Percentiles rank a stretch among this genome's conserved stretches.
phyloP scores from a whole-genome alignment of 2,329 filamentous ascomycete genomes.

The Microdochium nivale region DNA sequence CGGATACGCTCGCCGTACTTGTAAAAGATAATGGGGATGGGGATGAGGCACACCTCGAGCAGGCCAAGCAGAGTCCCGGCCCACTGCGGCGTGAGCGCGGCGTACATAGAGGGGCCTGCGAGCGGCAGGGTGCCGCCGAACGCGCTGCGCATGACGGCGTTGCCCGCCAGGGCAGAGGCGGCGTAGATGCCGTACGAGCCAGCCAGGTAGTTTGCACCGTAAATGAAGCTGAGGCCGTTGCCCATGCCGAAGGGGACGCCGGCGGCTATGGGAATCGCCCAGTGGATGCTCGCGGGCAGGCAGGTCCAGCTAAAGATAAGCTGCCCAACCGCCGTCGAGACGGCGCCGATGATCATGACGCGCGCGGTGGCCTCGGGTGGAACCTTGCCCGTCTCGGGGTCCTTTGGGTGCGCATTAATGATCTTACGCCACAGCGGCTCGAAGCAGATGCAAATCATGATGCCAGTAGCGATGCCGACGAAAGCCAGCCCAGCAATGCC shows the following conservation, averaged over 20 bases:
- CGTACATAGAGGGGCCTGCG: slow-evolving; percentile 66
- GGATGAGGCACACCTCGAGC: slow-evolving; percentile 64
- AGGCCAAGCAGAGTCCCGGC: slow-evolving; percentile 67
- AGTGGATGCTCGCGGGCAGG: slow-evolving; percentile 67
- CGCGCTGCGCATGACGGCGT: slow-evolving; percentile 63
- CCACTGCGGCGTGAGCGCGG: slow-evolving; percentile 64
- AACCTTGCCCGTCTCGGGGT: slow-evolving; percentile 65
- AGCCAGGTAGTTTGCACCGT: slow-evolving; percentile 72
- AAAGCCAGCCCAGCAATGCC: slow-evolving; percentile 72
- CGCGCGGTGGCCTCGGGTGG: slow-evolving; percentile 74
- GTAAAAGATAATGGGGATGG: slow-evolving; percentile 76
- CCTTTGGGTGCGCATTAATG: slow-evolving; percentile 67
- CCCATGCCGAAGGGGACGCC: slow-evolving; percentile 73
- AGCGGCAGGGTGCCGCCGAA: slow-evolving; percentile 74
- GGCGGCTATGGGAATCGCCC: slow-evolving; percentile 70
- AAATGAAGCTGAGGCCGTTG: slow-evolving; percentile 74
- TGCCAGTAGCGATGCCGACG: slow-evolving; percentile 59
- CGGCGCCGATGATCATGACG: slow-evolving; percentile 68
- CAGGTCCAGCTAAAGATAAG: slow-evolving; percentile 87
- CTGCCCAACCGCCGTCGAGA: slow-evolving; percentile 69
- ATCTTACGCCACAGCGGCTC: slow-evolving; percentile 69
- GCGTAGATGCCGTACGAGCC: slow-evolving; percentile 74
- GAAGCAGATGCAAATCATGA: slow-evolving; percentile 48
- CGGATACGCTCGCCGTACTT: slow-evolving; percentile 46
- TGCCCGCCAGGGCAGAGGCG: slow-evolving; percentile 72